phyloP scores from a whole-genome alignment of 2,329 filamentous ascomycete species.

The Lachnellula cervina region DNA sequence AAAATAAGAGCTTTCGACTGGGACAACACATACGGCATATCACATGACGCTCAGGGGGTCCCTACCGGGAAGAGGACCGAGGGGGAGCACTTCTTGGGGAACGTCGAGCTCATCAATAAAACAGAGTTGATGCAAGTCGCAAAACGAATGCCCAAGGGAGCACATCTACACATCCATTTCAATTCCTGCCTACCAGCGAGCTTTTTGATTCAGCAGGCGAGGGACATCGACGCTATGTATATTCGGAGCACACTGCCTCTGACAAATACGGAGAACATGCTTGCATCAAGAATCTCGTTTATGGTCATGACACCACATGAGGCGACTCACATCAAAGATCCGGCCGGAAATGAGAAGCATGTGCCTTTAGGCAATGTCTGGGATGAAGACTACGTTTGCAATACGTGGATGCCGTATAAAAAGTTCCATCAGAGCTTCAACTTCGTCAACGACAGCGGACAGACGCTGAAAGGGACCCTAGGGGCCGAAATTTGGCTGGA shows the following conservation, averaged over 20 bases:
- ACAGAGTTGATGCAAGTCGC: conserved; percentile 56
- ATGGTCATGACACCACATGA: conserved; percentile 28
- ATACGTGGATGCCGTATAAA: conserved; percentile 42
- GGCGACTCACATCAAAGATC: conserved; percentile 23
- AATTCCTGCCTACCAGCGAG: conserved; percentile 65
- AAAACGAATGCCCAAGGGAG: conserved; percentile 61
- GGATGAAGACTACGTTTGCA: conserved; percentile 40
- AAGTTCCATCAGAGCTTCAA: conserved; percentile 39
- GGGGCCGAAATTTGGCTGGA: conserved; percentile 50
- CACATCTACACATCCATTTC: conserved; percentile 71
- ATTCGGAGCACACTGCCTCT: conserved; percentile 58
- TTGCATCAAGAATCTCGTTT: conserved; percentile 26
- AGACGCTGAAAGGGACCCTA: conserved; percentile 22
- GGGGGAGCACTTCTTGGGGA: conserved; percentile 56
- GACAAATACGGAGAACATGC: conserved; percentile 23
- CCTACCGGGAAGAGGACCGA: conserved; percentile 19
- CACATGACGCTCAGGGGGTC: conserved; percentile 15
- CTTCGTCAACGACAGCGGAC: conserved; percentile 27
- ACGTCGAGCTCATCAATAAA: conserved; percentile 46
- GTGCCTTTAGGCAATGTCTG: conserved; percentile 44
- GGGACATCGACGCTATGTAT: conserved; percentile 58
- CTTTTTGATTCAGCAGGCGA: conserved; percentile 53
- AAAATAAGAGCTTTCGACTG: conserved; percentile 28
- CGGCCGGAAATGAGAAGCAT: conserved; percentile 17
- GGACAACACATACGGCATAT: conserved; percentile 23